Evolutionary conservation across 257 asterid genomes (phyloP).

Genomic region (Nicotiana knightiana): DNA sequence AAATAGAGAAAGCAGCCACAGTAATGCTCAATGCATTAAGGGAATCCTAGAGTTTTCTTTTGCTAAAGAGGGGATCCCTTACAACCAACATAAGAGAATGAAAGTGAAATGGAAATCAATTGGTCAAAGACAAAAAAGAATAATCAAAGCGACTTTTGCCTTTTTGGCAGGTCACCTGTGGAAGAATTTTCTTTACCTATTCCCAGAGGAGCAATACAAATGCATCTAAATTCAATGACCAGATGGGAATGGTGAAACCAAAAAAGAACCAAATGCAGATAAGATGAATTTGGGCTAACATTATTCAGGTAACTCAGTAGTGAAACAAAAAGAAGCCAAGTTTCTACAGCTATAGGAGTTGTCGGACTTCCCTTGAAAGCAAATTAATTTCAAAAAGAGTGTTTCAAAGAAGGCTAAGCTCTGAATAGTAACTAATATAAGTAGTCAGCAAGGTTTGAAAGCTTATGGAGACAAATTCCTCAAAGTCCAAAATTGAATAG

Average conservation of each 20-base stretch:
- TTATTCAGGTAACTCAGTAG: background rate
- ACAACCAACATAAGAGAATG: background rate
- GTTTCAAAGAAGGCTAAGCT: background rate
- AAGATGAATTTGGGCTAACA: conserved; percentile 1
- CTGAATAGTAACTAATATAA: background rate
- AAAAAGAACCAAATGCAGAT: background rate
- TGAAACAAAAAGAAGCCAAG: background rate
- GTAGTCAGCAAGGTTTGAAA: background rate
- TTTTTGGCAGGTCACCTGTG: background rate
- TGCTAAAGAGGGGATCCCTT: background rate
- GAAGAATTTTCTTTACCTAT: background rate
- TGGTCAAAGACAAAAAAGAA: background rate
- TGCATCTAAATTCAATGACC: background rate
- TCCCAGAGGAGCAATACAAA: background rate
- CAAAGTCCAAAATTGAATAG: background rate
- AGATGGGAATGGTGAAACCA: background rate
- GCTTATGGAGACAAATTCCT: background rate
- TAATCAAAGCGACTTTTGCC: background rate
- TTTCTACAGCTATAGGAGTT: background rate
- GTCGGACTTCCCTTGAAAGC: background rate
- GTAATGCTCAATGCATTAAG: too few relatives aligned
- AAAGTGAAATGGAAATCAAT: background rate
- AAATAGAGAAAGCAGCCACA: too few relatives aligned
- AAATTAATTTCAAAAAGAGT: background rate
- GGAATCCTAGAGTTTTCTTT: too few relatives aligned